These are phyloP conservation scores for Glarea lozoyensis DNA, from an alignment of 495 filamentous ascomycete species.

Conservation along the genomic window DNA sequence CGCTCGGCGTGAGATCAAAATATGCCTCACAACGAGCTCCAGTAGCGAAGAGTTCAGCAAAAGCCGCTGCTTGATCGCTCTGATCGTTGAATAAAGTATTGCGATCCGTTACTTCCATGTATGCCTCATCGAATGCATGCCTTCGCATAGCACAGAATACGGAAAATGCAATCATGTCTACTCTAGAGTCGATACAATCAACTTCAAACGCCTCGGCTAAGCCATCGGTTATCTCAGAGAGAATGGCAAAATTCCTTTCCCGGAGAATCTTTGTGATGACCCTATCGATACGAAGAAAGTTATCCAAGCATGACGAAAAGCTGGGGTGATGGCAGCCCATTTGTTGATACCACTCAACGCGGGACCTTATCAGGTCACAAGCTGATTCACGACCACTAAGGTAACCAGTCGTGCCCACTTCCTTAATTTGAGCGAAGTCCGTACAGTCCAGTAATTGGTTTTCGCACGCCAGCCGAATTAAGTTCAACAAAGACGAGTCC, in stretches of 20 bases:
- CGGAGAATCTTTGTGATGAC: conserved; percentile 2
- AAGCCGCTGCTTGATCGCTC: conserved; percentile 50
- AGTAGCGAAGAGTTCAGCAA: conserved; percentile 51
- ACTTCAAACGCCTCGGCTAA: conserved; percentile 1
- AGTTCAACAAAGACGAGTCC: conserved; percentile 18
- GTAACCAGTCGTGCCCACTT: conserved; percentile 39
- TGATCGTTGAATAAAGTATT: conserved; percentile 49
- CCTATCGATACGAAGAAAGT: conserved; percentile 1
- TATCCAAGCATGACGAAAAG: conserved; percentile 22
- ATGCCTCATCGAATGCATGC: conserved; percentile 50
- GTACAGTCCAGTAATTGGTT: conserved; percentile 41
- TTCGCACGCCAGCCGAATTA: conserved; percentile 35
- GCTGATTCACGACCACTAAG: conserved; percentile 33
- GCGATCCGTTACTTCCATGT: conserved; percentile 48
- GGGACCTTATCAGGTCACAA: conserved; percentile 34
- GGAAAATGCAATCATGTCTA: conserved; percentile 43
- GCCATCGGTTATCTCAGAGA: conserved; percentile 2
- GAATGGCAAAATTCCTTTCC: not conserved
- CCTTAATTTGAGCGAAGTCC: conserved; percentile 38
- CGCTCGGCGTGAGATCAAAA: conserved; percentile 45
- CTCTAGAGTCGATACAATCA: conserved; percentile 34
- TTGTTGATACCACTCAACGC: conserved; percentile 40
- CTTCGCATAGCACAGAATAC: conserved; percentile 49
- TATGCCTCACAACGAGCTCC: conserved; percentile 53
- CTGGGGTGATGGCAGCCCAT: not conserved